Base-by-base conservation (phyloP, 2,329 filamentous ascomycete species). In the Colletotrichum camelliae region DNA sequence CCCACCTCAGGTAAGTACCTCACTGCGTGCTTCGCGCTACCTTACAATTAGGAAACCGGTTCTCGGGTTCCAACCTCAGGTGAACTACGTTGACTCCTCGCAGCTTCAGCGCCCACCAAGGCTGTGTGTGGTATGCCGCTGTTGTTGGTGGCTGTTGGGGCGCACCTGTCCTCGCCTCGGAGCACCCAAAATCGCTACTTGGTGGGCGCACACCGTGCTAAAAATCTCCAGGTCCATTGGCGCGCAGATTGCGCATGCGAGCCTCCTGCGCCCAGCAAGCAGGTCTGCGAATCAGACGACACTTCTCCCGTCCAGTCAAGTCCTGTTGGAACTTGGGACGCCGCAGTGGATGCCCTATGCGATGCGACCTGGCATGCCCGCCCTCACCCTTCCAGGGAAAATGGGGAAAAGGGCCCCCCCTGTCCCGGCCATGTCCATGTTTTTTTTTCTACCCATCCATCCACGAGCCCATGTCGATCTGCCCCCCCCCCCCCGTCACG, bases 271-370 rank as follows among this genome's bases (percentile, higher is more conserved):
- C 57, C 66, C 31, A 37, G 68, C 55, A 55, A 71, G 37, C 61
- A 61, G 27, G 18, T 55, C 29, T 43, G 37, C 72, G 69, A 75
- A 75, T 72, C 73, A 75, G 69, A 61, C 62, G 43, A 60, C 21
- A 66, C 35, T 29, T 37, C 62, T 35, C 31, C 27, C 55, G 39
- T 48, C 43, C 43, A 21, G 43, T 48, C 18, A 48, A 48, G 43
- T 29, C 29, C 27, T 33, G 69, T 67, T 66, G 73, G 73, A 75
- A 75, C 62, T 75, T 66, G 72, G 67, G 72, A 70, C 48, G 60
- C 65, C 43, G 66, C 57, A 52, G 33, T 61, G 35, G 67, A 48
- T 57, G 27, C 60, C 58, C 48, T 66, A 57, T 64, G 72, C 60
- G 61, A 71, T 61, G 67, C 67, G 57, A 66, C 67, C n/a, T 68